Conservation (phyloP, 2,329 filamentous ascomycete genomes). For the Fusarium xylarioides region DNA sequence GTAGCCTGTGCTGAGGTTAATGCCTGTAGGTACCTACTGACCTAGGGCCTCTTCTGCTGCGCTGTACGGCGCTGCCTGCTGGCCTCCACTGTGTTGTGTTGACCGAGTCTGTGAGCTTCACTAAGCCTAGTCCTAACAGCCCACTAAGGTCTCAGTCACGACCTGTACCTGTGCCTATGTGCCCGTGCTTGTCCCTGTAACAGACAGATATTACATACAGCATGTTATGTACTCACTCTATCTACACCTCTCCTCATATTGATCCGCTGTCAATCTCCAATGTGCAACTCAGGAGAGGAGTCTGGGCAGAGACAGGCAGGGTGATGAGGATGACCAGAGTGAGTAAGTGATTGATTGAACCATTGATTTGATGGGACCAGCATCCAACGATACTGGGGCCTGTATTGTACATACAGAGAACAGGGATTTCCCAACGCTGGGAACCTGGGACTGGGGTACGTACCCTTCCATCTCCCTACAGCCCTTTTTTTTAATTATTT, state of each 20-base stretch:
- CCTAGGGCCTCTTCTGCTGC: not conserved
- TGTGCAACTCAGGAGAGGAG: constrained; percentile 34
- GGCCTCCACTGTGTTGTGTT: not conserved
- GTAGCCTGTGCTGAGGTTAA: not conserved
- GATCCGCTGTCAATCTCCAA: constrained; percentile 32
- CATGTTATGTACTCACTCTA: constrained; percentile 5
- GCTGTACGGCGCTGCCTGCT: not conserved
- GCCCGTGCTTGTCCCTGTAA: constrained; percentile 27
- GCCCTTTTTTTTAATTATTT: constrained; percentile 17
- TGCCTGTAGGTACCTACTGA: not conserved
- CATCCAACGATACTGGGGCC: constrained; percentile 22
- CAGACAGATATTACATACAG: constrained; percentile 8
- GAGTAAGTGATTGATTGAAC: constrained; percentile 26
- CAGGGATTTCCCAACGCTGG: constrained; percentile 14
- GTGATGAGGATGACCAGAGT: constrained; percentile 23
- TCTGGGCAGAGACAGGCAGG: constrained; percentile 16
- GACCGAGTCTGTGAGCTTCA: constrained; percentile 28
- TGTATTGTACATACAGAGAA: not conserved
- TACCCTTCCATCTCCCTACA: constrained; percentile 8
- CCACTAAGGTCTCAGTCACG: constrained; percentile 20
- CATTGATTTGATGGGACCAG: constrained; percentile 27
- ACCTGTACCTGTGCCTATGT: constrained; percentile 22
- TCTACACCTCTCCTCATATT: constrained; percentile 15
- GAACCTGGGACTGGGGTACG: constrained; percentile 20
- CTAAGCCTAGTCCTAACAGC: constrained; percentile 22